These are phyloP conservation scores for Annulohypoxylon bovei DNA, from an alignment of 495 filamentous ascomycete species.

Conservation along the genomic window DNA sequence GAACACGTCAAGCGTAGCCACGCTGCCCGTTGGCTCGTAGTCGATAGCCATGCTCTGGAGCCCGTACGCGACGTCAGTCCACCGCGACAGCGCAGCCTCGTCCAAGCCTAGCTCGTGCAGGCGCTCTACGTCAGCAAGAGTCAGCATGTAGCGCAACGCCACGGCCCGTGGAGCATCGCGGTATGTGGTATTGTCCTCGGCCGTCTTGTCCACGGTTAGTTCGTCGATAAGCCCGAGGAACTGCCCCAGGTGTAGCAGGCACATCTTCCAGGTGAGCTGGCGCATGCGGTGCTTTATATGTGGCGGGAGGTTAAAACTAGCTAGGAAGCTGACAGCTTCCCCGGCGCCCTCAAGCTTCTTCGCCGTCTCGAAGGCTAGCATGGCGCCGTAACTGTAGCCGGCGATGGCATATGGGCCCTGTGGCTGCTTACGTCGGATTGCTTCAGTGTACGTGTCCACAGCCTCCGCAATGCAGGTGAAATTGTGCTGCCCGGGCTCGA, in stretches of 20 bases:
- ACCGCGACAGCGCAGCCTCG: slow-evolving; percentile 43
- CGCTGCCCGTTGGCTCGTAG: slow-evolving; percentile 63
- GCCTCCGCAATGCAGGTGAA: slow-evolving; percentile 50
- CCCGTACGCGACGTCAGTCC: slow-evolving; percentile 54
- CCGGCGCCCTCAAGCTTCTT: slow-evolving; percentile 58
- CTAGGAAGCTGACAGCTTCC: slow-evolving; percentile 50
- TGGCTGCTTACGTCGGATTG: slow-evolving; percentile 61
- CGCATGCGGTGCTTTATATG: slow-evolving; percentile 65
- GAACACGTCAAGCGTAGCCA: slow-evolving; percentile 66
- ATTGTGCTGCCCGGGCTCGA: slow-evolving; percentile 50
- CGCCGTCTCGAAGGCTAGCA: slow-evolving; percentile 64
- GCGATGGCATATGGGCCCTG: slow-evolving; percentile 66
- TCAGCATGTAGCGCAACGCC: too few relatives aligned
- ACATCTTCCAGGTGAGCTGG: slow-evolving; percentile 56
- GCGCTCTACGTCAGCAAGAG: slow-evolving; percentile 39
- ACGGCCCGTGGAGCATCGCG: not conserved
- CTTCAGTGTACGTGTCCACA: slow-evolving; percentile 51
- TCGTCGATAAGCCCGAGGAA: slow-evolving; percentile 57
- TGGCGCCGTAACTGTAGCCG: slow-evolving; percentile 64
- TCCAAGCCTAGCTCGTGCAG: slow-evolving; percentile 53
- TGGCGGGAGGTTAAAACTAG: slow-evolving; percentile 58
- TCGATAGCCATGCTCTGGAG: slow-evolving; percentile 59
- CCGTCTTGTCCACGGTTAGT: too few relatives aligned
- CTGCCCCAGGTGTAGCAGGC: slow-evolving; percentile 58
- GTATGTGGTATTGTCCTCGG: too few relatives aligned